Base-by-base conservation (phyloP, 306 rosid genomes). In the Cicer yamashitae region DNA sequence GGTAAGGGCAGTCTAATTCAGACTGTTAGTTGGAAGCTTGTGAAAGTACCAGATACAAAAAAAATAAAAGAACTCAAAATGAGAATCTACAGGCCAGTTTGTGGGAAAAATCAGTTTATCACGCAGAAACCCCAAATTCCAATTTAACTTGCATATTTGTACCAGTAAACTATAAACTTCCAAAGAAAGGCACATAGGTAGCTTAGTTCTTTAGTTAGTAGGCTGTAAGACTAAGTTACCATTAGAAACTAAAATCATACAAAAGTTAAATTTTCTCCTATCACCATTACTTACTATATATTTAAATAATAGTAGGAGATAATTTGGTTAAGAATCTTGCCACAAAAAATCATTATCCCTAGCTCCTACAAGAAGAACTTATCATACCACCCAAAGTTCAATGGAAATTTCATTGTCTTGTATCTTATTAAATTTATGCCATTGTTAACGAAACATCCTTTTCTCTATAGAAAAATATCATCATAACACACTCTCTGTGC, bases 341-440 rank as follows among this genome's bases (percentile, higher is more conserved):
- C 56, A n/a, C n/a, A 17, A 50, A 50, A 50, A 50, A 50, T n/a
- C n/a, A 50, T n/a, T 50, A 13, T 50, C 2, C 56, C 56, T 50
- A 50, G 56, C 56, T 50, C 56, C 56, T 50, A 50, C 20, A 2
- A 50, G 17, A 50, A 50, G 20, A 50, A n/a, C 54, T 6, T 50
- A 50, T n/a, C 56, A 50, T n/a, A 50, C 7, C 56, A 50, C 56
- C 17, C 56, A 50, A 50, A n/a, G 56, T 50, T 50, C 56, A 50
- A 50, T 50, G 18, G 56, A 50, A 50, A 50, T n/a, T 50, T n/a
- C 3, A 7, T n/a, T 50, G 56, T n/a, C 56, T 50, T 50, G 56
- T 50, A 50, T 50, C 56, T 50, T 50, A 50, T 17, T 13, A 50
- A n/a, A 6, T 2, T n/a, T 50, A 50, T 50, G 56, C 56, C 56